Evolutionary conservation across 1,284 basidiomycete species (phyloP).

Genomic region (Rhodotorula glutinis): DNA sequence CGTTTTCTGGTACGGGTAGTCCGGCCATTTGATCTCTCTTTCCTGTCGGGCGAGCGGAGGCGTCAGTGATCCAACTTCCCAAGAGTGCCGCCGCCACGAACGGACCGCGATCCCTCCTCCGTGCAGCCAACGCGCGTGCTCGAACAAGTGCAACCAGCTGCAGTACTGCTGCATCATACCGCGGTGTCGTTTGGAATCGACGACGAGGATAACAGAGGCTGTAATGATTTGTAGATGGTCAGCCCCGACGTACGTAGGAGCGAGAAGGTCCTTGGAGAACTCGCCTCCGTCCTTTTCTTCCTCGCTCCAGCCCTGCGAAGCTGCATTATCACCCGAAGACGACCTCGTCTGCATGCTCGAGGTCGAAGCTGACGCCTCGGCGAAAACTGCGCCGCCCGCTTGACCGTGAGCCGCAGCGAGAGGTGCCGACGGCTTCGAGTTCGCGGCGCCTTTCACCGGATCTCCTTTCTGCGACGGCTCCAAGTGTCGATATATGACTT

Average conservation of each 20-base stretch:
- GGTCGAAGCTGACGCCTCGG: not conserved
- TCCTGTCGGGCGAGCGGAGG: no score
- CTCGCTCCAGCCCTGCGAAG: not conserved
- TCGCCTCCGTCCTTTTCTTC: not conserved
- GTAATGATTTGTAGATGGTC: no score
- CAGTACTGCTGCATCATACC: not conserved
- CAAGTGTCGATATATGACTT: no score
- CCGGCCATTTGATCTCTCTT: conserved; percentile 1
- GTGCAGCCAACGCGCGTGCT: conserved; percentile 27
- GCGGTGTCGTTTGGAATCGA: conserved; percentile 3
- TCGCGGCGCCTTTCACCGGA: no score
- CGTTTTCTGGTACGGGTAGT: not conserved
- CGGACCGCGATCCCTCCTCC: not conserved
- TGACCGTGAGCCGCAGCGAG: no score
- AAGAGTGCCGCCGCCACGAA: not conserved
- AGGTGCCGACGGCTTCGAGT: no score
- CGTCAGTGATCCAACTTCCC: no score
- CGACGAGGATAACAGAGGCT: conserved; percentile 2
- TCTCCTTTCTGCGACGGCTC: no score
- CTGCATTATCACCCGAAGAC: not conserved
- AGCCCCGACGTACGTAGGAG: not conserved
- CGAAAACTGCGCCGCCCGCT: no score
- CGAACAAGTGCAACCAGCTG: conserved; percentile 27
- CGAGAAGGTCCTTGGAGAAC: not conserved
- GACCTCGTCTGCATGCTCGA: not conserved